Conservation (phyloP, 2,329 filamentous ascomycete species). For the Xylaria sp. region DNA sequence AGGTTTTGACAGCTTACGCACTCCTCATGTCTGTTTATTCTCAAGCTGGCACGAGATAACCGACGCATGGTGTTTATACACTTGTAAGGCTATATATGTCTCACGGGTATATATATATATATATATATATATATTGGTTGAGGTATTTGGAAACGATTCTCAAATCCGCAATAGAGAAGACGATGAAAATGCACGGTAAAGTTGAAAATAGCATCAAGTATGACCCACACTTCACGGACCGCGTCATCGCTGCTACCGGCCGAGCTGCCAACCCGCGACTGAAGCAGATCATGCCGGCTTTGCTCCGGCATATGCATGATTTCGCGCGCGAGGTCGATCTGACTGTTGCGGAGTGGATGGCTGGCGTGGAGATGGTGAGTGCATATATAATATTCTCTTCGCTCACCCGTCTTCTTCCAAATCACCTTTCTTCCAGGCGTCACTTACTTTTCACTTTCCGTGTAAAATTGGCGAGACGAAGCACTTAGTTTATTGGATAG, state of each 20-base stretch:
- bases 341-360: conserved; percentile 82
- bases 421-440: too few species aligned
- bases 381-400: neutral
- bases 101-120: too few species aligned
- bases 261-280: conserved; percentile 75
- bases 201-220: conserved; percentile 10
- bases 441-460: too few species aligned
- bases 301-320: conserved; percentile 82
- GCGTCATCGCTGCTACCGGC: conserved; percentile 79
- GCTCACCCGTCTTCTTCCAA: neutral
- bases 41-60: neutral
- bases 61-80: neutral
- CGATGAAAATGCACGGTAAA: conserved; percentile 1
- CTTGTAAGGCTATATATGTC: neutral
- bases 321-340: conserved; percentile 83
- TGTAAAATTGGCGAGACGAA: neutral
- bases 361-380: conserved; percentile 69
- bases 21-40: neutral
- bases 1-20: neutral
- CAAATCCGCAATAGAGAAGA: neutral
- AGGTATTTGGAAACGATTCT: neutral
- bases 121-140: neutral
- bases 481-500: neutral
- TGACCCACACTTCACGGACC: conserved; percentile 69
- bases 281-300: conserved; percentile 71